A percentile compares a stretch with the other conserved stretches of the same genome.
Evolutionary conservation across 768 basidiomycete genomes (phyloP).

Genomic region (Calocera viscosa): DNA sequence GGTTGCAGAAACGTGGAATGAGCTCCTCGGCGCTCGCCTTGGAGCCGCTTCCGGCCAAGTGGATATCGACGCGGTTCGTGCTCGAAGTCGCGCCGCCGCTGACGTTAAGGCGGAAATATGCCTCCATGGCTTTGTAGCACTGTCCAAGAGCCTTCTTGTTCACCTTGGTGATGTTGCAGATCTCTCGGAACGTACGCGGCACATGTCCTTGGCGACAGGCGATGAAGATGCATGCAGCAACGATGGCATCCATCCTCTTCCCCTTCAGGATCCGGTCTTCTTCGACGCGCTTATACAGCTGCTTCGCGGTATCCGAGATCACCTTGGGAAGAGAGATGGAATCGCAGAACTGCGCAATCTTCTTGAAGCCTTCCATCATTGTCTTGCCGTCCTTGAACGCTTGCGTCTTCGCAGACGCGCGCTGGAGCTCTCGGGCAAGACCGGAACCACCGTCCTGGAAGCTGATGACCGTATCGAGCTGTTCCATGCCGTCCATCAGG

Average conservation of each 20-base stretch:
- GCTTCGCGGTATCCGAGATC: conserved; percentile 91
- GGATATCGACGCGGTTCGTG: background rate
- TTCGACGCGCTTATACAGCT: conserved; percentile 92
- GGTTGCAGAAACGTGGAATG: conserved; percentile 86
- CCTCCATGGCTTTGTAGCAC: conserved; percentile 79
- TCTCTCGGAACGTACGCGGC: conserved; percentile 92
- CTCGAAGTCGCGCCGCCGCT: conserved; percentile 50
- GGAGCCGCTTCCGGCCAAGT: conserved; percentile 8
- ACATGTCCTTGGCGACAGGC: conserved; percentile 91
- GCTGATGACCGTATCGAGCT: conserved; percentile 87
- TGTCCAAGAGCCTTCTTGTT: conserved; percentile 92
- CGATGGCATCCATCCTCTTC: conserved; percentile 83
- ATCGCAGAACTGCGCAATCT: conserved; percentile 90
- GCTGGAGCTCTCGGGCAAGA: conserved; percentile 80
- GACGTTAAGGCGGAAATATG: conserved; percentile 60
- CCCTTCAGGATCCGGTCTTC: conserved; percentile 88
- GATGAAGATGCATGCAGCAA: conserved; percentile 96
- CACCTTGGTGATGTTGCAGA: conserved; percentile 84
- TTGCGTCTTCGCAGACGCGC: conserved; percentile 69
- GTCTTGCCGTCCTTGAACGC: conserved; percentile 68
- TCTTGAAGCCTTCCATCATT: conserved; percentile 75
- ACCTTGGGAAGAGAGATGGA: conserved; percentile 87
- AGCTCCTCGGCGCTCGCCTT: conserved; percentile 50
- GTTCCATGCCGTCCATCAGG: conserved; percentile 84
- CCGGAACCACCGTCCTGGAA: conserved; percentile 93